Conservation (phyloP, 208 protist species). For the Leishmania tropica region DNA sequence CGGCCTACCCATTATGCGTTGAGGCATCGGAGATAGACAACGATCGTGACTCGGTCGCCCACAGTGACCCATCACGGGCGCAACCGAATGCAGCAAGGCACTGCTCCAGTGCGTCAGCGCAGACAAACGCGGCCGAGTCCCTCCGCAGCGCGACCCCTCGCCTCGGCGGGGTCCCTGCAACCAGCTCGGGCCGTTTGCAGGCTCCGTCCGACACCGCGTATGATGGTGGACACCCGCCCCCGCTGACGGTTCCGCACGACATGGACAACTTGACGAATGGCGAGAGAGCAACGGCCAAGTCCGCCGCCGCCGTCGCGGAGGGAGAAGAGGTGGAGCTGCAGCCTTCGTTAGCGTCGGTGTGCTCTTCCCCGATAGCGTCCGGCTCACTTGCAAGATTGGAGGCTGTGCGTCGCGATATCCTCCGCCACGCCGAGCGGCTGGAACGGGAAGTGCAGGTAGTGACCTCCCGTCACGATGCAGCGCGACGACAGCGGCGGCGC, state of each 20-base stretch:
- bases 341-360: neutral
- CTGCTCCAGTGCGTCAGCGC: slow-evolving; percentile 3
- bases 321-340: slow-evolving; percentile 3
- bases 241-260: slow-evolving; percentile 8
- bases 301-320: neutral
- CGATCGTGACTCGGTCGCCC: neutral
- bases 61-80: neutral
- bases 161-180: neutral
- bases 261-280: neutral
- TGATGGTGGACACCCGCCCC: neutral
- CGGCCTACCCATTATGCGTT: neutral
- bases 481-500: slow-evolving; percentile 26
- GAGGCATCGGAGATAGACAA: neutral
- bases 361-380: neutral
- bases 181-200: neutral
- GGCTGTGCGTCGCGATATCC: slow-evolving; percentile 21
- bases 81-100: neutral
- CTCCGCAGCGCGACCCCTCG: neutral
- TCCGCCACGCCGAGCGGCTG: slow-evolving; percentile 15
- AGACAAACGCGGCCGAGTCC: neutral
- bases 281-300: neutral
- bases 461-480: slow-evolving; percentile 24
- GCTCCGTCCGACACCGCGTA: neutral
- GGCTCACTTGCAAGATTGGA: slow-evolving; percentile 20
- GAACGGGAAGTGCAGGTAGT: slow-evolving; percentile 27